Conservation (phyloP, 371 early-diverging fungal genomes). For the Smittium culicis region DNA sequence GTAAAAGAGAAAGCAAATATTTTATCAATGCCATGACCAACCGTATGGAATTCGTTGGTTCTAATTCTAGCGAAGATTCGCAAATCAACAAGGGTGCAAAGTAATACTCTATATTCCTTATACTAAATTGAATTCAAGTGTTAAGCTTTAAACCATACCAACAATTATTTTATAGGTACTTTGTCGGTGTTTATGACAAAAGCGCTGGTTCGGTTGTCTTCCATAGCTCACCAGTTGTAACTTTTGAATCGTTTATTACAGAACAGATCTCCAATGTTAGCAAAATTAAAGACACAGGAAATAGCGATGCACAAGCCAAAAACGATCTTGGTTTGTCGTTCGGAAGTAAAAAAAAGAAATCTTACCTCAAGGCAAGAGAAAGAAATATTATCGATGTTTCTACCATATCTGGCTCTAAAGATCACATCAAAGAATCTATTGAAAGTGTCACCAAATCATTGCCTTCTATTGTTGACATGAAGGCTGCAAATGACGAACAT, state of each 20-base stretch:
- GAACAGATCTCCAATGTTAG: constrained; percentile 34
- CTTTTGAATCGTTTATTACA: constrained; percentile 51
- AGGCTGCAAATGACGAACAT: constrained; percentile 39
- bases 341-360: constrained; percentile 72
- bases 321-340: constrained; percentile 75
- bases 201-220: constrained; percentile 45
- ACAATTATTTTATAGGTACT: constrained; percentile 29
- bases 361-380: constrained; percentile 60
- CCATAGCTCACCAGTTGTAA: constrained; percentile 47
- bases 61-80: background rate
- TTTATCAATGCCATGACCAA: background rate
- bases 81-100: background rate
- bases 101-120: background rate
- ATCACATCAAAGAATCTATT: constrained; percentile 22
- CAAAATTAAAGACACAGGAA: constrained; percentile 12
- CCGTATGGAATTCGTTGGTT: background rate
- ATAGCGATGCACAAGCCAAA: constrained; percentile 33
- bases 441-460: constrained; percentile 23
- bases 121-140: background rate
- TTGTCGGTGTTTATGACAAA: constrained; percentile 61
- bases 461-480: constrained; percentile 34
- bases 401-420: constrained; percentile 18
- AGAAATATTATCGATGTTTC: constrained; percentile 62
- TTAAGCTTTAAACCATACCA: background rate
- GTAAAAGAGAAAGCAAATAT: background rate